A percentile compares a stretch with the other conserved stretches of the same genome.
Conservation (phyloP, 257 asterid species). For the Paulownia fortunei region DNA sequence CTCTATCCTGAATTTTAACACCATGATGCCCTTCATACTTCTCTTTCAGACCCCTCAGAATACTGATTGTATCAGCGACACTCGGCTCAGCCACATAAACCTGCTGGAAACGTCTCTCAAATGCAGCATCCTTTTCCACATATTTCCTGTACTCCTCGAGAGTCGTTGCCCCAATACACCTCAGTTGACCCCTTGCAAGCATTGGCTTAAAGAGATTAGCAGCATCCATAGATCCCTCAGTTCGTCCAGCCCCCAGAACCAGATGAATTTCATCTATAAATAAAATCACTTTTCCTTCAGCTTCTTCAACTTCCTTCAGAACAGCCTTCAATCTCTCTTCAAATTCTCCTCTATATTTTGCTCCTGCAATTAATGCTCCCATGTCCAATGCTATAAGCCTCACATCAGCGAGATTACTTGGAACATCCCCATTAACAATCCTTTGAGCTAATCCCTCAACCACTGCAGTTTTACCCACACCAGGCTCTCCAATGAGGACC, state of each 20-base stretch:
- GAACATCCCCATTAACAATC: conserved; percentile 64
- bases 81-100: conserved; percentile 78
- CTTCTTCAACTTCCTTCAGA: conserved; percentile 76
- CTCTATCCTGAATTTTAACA: conserved; percentile 75
- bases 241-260: conserved; percentile 75
- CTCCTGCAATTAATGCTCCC: conserved; percentile 78
- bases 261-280: conserved; percentile 73
- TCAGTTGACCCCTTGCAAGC: conserved; percentile 77
- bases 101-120: conserved; percentile 81
- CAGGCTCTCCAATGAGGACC: conserved; percentile 74
- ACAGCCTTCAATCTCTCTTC: conserved; percentile 77
- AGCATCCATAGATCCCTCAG: conserved; percentile 81
- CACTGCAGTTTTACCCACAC: conserved; percentile 76
- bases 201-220: conserved; percentile 77
- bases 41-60: conserved; percentile 74
- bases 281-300: conserved; percentile 71
- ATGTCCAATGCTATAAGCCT: conserved; percentile 76
- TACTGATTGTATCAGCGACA: conserved; percentile 65
- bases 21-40: conserved; percentile 86
- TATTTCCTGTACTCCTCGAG: conserved; percentile 72
- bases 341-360: conserved; percentile 79
- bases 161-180: conserved; percentile 78
- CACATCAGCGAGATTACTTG: conserved; percentile 73
- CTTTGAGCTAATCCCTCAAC: conserved; percentile 83
- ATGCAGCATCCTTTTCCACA: conserved; percentile 81